A percentile compares a stretch with the other conserved stretches of the same genome.
Conservation (phyloP, 352 stramenopile species). For the Phytophthora tentaculata region DNA sequence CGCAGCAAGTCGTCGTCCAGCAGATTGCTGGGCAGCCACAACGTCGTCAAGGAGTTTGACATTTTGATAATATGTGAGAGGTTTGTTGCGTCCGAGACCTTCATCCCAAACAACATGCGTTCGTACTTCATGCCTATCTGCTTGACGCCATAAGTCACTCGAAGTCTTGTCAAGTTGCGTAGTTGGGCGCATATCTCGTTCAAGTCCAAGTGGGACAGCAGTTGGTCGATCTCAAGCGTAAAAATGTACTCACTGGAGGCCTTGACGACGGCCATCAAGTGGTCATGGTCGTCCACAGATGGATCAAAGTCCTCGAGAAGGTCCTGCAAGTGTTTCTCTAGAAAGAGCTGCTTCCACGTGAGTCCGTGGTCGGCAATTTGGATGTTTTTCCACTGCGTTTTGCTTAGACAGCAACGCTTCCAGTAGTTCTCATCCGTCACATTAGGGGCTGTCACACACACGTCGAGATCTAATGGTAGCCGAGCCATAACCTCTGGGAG, state of each 20-base stretch:
- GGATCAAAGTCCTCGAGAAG: constrained; percentile 82
- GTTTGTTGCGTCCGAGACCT: constrained; percentile 92
- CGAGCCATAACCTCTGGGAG: constrained; percentile 82
- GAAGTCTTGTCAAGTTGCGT: constrained; percentile 89
- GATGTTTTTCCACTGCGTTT: constrained; percentile 90
- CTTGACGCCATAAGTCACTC: constrained; percentile 89
- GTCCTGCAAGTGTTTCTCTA: constrained; percentile 82
- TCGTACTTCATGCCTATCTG: constrained; percentile 96
- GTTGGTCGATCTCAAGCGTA: constrained; percentile 86
- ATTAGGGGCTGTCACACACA: constrained; percentile 78
- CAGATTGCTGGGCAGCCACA: constrained; percentile 89
- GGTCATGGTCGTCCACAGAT: constrained; percentile 50
- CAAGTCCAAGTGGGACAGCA: constrained; percentile 91
- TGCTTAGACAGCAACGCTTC: constrained; percentile 89
- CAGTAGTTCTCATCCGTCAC: constrained; percentile 95
- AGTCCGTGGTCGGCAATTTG: constrained; percentile 91
- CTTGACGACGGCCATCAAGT: constrained; percentile 77
- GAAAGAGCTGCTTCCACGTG: constrained; percentile 95
- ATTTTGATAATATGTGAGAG: constrained; percentile 89
- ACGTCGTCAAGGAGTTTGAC: constrained; percentile 87
- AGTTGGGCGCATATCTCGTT: constrained; percentile 85
- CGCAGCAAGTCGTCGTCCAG: constrained; percentile 93
- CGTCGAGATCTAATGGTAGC: constrained; percentile 84
- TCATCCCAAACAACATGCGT: constrained; percentile 95
- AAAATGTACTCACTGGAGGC: constrained; percentile 90